Percentiles rank a stretch among this genome's conserved stretches.
These are phyloP conservation scores for Penicillium sp. DNA, from an alignment of 2,329 filamentous ascomycete species.

Conservation along the genomic window DNA sequence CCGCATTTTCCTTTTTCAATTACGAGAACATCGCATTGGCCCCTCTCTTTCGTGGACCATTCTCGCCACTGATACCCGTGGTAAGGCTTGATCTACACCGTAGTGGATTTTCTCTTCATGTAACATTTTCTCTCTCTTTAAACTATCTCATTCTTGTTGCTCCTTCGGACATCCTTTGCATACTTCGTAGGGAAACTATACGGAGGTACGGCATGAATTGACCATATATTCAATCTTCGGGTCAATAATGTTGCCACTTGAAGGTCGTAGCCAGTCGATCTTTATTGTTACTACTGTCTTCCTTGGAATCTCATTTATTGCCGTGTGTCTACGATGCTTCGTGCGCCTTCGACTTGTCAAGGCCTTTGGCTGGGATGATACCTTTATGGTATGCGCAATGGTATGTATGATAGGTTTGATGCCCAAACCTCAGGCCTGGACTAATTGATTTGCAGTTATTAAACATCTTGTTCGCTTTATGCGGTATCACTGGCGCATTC, in stretches of 20 bases:
- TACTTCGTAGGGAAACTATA: background rate
- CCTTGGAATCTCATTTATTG: slow-evolving; percentile 31
- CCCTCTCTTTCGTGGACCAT: slow-evolving; percentile 9
- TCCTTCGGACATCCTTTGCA: background rate
- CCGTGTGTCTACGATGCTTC: slow-evolving; percentile 38
- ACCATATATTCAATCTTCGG: background rate
- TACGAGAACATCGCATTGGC: background rate
- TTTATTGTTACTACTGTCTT: slow-evolving; percentile 35
- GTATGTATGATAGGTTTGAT: slow-evolving; percentile 20
- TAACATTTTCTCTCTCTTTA: background rate
- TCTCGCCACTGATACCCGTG: slow-evolving; percentile 17
- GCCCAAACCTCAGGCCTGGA: background rate
- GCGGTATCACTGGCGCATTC: slow-evolving; percentile 34
- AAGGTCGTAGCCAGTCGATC: slow-evolving; percentile 34
- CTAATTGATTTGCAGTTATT: slow-evolving; percentile 21
- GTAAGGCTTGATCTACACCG: slow-evolving; percentile 14
- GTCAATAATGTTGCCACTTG: slow-evolving; percentile 33
- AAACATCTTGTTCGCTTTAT: slow-evolving; percentile 37
- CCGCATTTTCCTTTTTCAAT: background rate
- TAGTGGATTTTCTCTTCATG: background rate
- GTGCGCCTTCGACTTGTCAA: slow-evolving; percentile 35
- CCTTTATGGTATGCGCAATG: slow-evolving; percentile 38
- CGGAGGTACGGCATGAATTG: slow-evolving; percentile 12
- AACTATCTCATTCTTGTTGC: slow-evolving; percentile 1
- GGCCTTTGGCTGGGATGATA: slow-evolving; percentile 41